These are phyloP conservation scores for Xylaria castorea DNA, from an alignment of 495 filamentous ascomycete species.

Conservation along the genomic window DNA sequence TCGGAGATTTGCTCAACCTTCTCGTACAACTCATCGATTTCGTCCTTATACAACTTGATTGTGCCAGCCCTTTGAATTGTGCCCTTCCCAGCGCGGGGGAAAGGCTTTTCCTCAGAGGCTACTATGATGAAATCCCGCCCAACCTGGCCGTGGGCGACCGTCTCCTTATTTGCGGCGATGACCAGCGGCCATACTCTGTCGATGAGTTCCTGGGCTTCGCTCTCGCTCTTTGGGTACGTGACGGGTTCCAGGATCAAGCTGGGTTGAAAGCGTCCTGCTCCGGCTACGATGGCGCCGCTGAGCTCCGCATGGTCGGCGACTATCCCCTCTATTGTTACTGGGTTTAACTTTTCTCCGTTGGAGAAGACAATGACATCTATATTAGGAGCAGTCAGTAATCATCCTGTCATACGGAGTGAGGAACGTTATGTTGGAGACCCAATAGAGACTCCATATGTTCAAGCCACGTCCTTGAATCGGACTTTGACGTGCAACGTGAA, in stretches of 20 bases:
- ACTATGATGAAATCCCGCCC: conserved; percentile 50
- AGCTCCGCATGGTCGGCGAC: conserved; percentile 54
- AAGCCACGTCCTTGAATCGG: background rate
- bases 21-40: conserved; percentile 60
- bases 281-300: conserved; percentile 57
- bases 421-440: background rate
- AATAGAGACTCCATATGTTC: background rate
- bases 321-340: conserved; percentile 58
- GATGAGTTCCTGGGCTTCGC: conserved; percentile 41
- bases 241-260: conserved; percentile 59
- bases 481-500: background rate
- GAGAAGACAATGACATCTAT: conserved; percentile 65
- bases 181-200: conserved; percentile 52
- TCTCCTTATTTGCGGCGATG: conserved; percentile 53
- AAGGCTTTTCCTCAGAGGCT: conserved; percentile 55
- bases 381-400: background rate
- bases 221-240: conserved; percentile 32
- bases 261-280: conserved; percentile 58
- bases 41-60: conserved; percentile 56
- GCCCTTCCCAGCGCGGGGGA: conserved; percentile 63
- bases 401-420: background rate
- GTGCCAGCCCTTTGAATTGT: conserved; percentile 58
- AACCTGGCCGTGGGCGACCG: conserved; percentile 54
- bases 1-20: conserved; percentile 31
- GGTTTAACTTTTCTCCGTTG: conserved; percentile 70